Evolutionary conservation across 768 basidiomycete species (phyloP), one percentile per base, ranked within the genome.

Genomic region (Rhodotorula paludigena): DNA sequence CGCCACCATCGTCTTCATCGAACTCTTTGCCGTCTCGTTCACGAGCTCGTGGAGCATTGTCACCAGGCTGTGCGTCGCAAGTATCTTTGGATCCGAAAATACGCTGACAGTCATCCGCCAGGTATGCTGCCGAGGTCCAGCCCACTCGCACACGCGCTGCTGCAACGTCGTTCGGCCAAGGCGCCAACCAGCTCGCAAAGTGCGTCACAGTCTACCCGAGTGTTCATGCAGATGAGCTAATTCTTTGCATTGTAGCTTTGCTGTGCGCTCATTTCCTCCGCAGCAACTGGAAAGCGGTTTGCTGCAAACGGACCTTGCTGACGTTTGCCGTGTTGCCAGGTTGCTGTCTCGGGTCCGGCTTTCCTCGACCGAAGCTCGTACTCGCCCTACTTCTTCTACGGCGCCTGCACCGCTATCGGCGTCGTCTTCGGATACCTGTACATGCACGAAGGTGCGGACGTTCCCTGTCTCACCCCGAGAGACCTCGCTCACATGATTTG

Each of bases 1-100:
- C 79, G 77, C 77, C 5, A 78, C 82, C 52, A 81, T 84, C 69
- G 77, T 78, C 35, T 72, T 83, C n/a, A 82, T 83, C 73, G 82
- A 83, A 42, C 56, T 81, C 54, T 83, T 82, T 65, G 76, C 82
- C 36, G 76, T 81, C 47, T 79, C 78, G 39, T 83, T 82, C 60
- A 74, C 80, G 7, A 76, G 78, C 69, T 80, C 78, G 55, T 82
- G 82, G 82, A 81, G 80, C 28, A 77, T 83, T 62, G 78, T 62
- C 20, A 58, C 67, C 11, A 68, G 64, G 54, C 68, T 74, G 35
- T 53, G 49, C 32, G 49, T 33, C 21, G 45, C 23, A 18, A 16
- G 45, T 4, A 18, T 64, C 28, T n/a, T 57, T 38, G 23, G 8
- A 30, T 12, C n/a, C n/a, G 3, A 20, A 9, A 52, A 9, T 52